Percentiles rank a stretch among this genome's conserved stretches.
Evolutionary conservation across 192 early-diverging fungal species (phyloP).

Genomic region (Backusella luteola): DNA sequence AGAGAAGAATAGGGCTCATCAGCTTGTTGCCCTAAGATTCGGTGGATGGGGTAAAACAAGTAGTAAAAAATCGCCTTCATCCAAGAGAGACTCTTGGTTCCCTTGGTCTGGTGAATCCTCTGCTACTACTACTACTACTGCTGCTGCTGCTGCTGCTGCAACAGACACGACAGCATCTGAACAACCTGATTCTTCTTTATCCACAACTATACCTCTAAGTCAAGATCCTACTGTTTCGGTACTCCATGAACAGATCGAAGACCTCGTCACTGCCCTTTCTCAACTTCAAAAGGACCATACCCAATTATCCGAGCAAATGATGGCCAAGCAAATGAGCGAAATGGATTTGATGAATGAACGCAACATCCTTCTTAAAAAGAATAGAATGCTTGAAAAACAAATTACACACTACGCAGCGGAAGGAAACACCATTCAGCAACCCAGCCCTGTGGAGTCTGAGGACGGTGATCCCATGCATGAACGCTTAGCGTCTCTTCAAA

Average conservation of each 20-base stretch:
- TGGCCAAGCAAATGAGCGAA: conserved; percentile 54
- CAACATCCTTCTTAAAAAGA: conserved; percentile 47
- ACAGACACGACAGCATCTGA: not conserved
- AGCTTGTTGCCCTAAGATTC: conserved; percentile 49
- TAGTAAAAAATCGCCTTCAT: conserved; percentile 11
- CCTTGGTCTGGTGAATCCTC: conserved; percentile 16
- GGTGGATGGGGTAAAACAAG: conserved; percentile 25
- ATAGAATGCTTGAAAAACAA: not conserved
- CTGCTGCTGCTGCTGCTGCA: conserved; percentile 1
- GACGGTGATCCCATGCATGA: conserved; percentile 6
- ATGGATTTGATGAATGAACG: conserved; percentile 44
- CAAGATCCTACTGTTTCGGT: conserved; percentile 13
- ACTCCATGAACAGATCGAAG: conserved; percentile 58
- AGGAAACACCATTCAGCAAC: conserved; percentile 22
- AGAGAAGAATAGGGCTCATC: conserved; percentile 49
- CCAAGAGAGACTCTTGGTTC: conserved; percentile 29
- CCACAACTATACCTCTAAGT: not conserved
- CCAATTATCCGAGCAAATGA: conserved; percentile 57
- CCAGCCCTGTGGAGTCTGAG: conserved; percentile 4
- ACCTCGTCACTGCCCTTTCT: conserved; percentile 64
- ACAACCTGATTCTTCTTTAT: not conserved
- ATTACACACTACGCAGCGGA: conserved; percentile 29
- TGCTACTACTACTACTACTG: not conserved
- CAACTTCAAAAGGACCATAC: conserved; percentile 69
- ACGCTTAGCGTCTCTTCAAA: not conserved